Percentiles rank a stretch among this genome's conserved stretches.
These are phyloP conservation scores for Neotropicomus parvogracilis DNA, from an alignment of 1,284 basidiomycete genomes.

Conservation along the genomic window DNA sequence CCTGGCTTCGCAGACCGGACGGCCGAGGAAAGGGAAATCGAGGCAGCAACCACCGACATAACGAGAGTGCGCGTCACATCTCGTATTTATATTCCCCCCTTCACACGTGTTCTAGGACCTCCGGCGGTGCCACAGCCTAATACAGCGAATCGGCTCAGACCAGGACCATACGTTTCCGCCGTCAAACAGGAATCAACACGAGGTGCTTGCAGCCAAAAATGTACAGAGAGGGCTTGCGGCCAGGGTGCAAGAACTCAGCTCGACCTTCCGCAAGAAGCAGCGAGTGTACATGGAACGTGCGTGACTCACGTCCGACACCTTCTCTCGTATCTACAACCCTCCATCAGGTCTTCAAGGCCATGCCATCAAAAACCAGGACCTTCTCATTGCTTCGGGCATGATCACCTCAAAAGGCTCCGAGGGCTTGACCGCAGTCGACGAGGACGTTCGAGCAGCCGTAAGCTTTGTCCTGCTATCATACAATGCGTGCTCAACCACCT, in stretches of 20 bases:
- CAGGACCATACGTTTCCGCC: constrained; percentile 52
- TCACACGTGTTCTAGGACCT: constrained; percentile 62
- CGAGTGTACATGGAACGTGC: constrained; percentile 95
- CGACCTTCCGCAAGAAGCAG: constrained; percentile 96
- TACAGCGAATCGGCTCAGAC: constrained; percentile 64
- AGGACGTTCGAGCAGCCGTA: constrained; percentile 76
- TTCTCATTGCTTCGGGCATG: constrained; percentile 81
- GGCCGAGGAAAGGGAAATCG: constrained; percentile 92
- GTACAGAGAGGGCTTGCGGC: constrained; percentile 96
- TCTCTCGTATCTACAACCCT: constrained; percentile 17
- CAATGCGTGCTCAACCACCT: constrained; percentile 18
- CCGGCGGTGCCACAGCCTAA: constrained; percentile 74
- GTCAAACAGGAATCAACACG: constrained; percentile 46
- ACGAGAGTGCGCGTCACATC: constrained; percentile 59
- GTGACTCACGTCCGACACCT: constrained; percentile 36
- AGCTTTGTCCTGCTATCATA: constrained; percentile 26
- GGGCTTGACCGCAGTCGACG: constrained; percentile 76
- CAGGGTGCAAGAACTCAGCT: constrained; percentile 90
- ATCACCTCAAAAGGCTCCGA: constrained; percentile 80
- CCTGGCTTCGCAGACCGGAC: constrained; percentile 95
- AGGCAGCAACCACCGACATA: constrained; percentile 81
- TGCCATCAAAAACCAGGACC: constrained; percentile 90
- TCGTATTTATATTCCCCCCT: constrained; percentile 17
- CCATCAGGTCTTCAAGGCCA: constrained; percentile 83
- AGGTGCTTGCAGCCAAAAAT: constrained; percentile 81